These are phyloP conservation scores for Didymella pinodella DNA, from an alignment of 2,329 filamentous ascomycete species.

Conservation along the genomic window DNA sequence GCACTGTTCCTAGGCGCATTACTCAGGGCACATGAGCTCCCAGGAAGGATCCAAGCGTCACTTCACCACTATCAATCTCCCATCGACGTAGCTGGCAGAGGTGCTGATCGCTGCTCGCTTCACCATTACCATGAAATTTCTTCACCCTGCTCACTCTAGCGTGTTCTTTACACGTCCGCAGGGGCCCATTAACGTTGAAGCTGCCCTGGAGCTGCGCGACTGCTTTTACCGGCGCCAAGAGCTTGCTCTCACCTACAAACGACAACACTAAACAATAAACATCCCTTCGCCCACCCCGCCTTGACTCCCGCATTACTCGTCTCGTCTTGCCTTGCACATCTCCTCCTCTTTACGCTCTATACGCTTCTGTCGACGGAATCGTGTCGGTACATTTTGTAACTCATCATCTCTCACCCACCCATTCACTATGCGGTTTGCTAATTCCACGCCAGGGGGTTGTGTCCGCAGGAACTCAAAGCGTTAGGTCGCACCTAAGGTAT, in stretches of 20 bases:
- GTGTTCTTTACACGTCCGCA: not conserved
- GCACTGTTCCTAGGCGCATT: not conserved
- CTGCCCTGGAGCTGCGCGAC: not conserved
- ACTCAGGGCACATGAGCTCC: not conserved
- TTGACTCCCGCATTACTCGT: not conserved
- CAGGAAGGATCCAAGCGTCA: not conserved
- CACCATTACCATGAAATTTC: slow-evolving; percentile 3
- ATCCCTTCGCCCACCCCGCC: not conserved
- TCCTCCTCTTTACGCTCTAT: not conserved
- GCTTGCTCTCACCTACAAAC: slow-evolving; percentile 5
- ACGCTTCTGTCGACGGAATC: not conserved
- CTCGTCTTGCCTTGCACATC: not conserved
- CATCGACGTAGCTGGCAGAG: not conserved
- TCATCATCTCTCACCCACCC: not conserved
- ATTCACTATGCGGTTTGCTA: not conserved
- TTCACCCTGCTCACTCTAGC: too few species aligned
- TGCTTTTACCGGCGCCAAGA: slow-evolving; percentile 6
- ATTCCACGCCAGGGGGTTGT: not conserved
- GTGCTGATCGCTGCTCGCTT: not conserved
- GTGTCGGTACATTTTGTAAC: not conserved
- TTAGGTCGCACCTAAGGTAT: slow-evolving; percentile 2
- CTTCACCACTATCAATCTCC: not conserved
- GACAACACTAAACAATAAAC: not conserved
- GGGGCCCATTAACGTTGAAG: not conserved
- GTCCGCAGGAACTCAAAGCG: not conserved